Evolutionary conservation across 345 rosid genomes (phyloP).

Genomic region (Linum tenue): DNA sequence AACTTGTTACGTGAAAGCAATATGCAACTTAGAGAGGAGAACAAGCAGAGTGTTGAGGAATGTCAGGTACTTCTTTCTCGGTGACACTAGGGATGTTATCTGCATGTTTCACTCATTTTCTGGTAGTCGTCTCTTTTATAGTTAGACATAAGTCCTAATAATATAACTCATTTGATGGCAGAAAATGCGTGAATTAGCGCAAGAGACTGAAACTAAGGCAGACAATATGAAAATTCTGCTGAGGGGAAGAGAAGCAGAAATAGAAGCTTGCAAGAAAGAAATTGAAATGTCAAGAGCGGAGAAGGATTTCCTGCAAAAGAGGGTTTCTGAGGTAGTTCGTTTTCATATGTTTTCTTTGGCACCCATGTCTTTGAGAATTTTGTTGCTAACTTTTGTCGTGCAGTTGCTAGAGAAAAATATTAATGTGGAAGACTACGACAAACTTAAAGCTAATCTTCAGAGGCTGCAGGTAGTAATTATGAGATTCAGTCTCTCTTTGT

Average conservation of each 20-base stretch:
- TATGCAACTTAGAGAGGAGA: constrained; percentile 92
- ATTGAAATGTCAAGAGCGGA: constrained; percentile 53
- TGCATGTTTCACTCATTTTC: background rate
- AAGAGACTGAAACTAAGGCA: constrained; percentile 43
- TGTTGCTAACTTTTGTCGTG: constrained; percentile 18
- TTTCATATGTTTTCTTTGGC: background rate
- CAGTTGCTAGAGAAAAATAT: constrained; percentile 69
- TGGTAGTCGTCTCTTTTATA: background rate
- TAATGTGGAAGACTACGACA: constrained; percentile 65
- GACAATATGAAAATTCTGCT: constrained; percentile 41
- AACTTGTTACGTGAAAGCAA: constrained; percentile 93
- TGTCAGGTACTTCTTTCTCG: constrained; percentile 60
- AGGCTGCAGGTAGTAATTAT: constrained; percentile 48
- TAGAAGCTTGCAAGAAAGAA: constrained; percentile 60
- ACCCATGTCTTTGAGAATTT: constrained; percentile 11
- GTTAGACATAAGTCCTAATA: background rate
- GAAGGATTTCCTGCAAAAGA: constrained; percentile 53
- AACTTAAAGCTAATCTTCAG: constrained; percentile 53
- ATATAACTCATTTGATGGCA: constrained; percentile 24
- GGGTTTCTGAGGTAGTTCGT: constrained; percentile 60
- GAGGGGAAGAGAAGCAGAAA: constrained; percentile 55
- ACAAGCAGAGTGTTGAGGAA: constrained; percentile 91
- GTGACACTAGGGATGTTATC: constrained; percentile 2
- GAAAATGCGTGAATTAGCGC: constrained; percentile 74
- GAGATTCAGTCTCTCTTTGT: too few relatives aligned